A percentile compares a stretch with the other conserved stretches of the same genome.
Conservation (phyloP, 2,329 filamentous ascomycete species). For the Curvularia eragrostidis region DNA sequence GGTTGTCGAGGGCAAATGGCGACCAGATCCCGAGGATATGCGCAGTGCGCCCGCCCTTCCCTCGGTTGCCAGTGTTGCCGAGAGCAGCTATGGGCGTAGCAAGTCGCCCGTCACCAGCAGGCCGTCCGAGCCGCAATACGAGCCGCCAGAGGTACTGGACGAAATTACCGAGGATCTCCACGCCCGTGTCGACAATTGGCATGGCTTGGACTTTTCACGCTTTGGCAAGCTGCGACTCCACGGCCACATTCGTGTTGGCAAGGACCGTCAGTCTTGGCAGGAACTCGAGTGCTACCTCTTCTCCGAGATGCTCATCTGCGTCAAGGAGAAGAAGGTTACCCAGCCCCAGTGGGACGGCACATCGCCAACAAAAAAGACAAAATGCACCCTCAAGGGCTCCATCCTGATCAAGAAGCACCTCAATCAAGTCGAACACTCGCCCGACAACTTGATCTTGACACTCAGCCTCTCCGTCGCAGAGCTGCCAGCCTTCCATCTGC, state of each 20-base stretch:
- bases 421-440: constrained; percentile 78
- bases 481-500: constrained; percentile 90
- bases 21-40: constrained; percentile 81
- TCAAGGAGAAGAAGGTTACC: constrained; percentile 89
- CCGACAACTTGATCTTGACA: constrained; percentile 83
- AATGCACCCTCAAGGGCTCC: constrained; percentile 93
- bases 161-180: constrained; percentile 86
- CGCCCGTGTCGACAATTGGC: constrained; percentile 95
- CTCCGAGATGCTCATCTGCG: constrained; percentile 98
- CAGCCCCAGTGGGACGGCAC: constrained; percentile 71
- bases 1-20: constrained; percentile 91
- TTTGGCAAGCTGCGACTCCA: constrained; percentile 93
- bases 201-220: constrained; percentile 89
- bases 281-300: constrained; percentile 97
- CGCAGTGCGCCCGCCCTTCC: constrained; percentile 59
- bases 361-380: constrained; percentile 65
- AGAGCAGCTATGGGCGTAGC: constrained; percentile 53
- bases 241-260: constrained; percentile 89
- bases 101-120: constrained; percentile 66
- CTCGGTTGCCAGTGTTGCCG: constrained; percentile 56
- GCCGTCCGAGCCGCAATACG: constrained; percentile 64
- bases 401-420: constrained; percentile 98
- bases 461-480: constrained; percentile 90
- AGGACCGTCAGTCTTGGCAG: constrained; percentile 96
- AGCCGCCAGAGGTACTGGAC: constrained; percentile 77